Conservation (phyloP, 164 flowering plant genomes). For the Macadamia integrifolia region DNA sequence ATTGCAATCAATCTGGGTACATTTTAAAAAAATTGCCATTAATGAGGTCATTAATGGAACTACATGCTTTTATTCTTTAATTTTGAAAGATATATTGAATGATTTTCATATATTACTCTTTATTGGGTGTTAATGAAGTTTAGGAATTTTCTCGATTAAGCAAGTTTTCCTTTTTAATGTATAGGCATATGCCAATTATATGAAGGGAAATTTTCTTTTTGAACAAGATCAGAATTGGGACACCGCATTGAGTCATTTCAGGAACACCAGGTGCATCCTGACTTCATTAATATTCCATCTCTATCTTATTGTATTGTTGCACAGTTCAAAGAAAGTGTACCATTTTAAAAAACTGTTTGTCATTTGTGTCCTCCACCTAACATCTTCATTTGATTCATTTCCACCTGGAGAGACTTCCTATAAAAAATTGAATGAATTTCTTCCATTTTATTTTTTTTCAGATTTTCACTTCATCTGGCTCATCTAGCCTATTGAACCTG, state of each 20-base stretch:
- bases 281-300: neutral
- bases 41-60: too few relatives aligned
- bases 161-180: conserved; percentile 5
- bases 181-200: conserved; percentile 94
- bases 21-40: too few relatives aligned
- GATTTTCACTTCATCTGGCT: neutral
- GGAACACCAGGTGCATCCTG: conserved; percentile 71
- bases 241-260: conserved; percentile 71
- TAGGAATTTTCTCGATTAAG: neutral
- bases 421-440: neutral
- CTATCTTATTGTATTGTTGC: too few relatives aligned
- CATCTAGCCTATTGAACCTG: too few relatives aligned
- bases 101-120: neutral
- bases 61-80: too few relatives aligned
- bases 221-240: conserved; percentile 96
- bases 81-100: too few relatives aligned
- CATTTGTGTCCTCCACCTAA: neutral
- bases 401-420: neutral
- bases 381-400: neutral
- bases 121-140: neutral
- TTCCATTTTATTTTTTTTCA: too few relatives aligned
- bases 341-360: neutral
- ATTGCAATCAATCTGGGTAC: too few relatives aligned
- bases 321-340: too few relatives aligned
- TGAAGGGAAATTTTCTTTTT: conserved; percentile 85